Evolutionary conservation across 2,329 filamentous ascomycete species (phyloP), one percentile per base, ranked within the genome.

Genomic region (Coniochaeta hoffmannii): DNA sequence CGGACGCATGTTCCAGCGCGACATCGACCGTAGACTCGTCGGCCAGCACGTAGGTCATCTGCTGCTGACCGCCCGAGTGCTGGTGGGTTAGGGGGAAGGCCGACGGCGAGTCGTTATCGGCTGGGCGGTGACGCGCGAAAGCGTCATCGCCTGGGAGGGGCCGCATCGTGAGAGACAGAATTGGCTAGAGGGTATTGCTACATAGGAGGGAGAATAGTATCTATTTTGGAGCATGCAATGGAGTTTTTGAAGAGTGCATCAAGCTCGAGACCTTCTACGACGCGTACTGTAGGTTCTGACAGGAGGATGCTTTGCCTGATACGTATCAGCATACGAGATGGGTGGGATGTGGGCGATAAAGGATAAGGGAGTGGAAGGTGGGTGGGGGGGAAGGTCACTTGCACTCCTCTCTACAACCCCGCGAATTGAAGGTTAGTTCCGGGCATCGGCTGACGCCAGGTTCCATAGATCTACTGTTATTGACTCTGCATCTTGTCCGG

Each of bases 21-120:
- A 71, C 67, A 59, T 77, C 73, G 57, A 81, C 67, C 11, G 73
- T 68, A 49, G 75, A 72, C 65, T 81, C 79, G 61, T 79, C 76
- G 61, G 74, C 73, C 52, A 81, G 64, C 59, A 78, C 73, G 59
- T 77, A 81, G 54, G 75, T 78, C 75, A 81, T 80, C 50, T 77
- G 75, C 54, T 71, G 71, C n/a, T n/a, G n/a, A n/a, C n/a, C n/a
- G 58, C 62, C 67, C 49, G 66, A 62, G 54, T 62, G 64, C 41
- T 65, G 64, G 28, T 66, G 49, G 19, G 49, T 51, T 31, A 51
- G 15, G n/a, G 49, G 49, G 61, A 61, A 72, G 55, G 61, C 57
- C 41, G 69, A 68, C 34, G 67, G 67, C 31, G 62, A 60, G 36
- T 71, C 67, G 65, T 69, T 68, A 64, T 75, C 70, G 61, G 66